A percentile compares a stretch with the other conserved stretches of the same genome.
phyloP scores from a whole-genome alignment of 1,284 basidiomycete genomes.

The Neonothopanus nambi region DNA sequence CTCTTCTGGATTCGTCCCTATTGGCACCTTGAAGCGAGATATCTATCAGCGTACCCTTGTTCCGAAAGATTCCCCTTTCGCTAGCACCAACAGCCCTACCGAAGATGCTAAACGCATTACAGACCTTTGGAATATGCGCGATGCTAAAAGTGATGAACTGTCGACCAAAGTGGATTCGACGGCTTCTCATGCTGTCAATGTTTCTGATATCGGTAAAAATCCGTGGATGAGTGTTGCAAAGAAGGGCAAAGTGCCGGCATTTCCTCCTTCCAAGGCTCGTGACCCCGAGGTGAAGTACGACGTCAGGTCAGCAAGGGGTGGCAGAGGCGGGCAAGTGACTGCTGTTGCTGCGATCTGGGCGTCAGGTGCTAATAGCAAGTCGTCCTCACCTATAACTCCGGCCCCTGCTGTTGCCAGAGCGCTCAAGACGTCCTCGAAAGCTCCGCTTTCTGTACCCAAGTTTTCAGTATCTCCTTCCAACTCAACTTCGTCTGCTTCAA shows the following conservation, averaged over 20 bases:
- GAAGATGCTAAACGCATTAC: conserved; percentile 37
- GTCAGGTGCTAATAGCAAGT: conserved; percentile 34
- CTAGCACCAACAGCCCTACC: conserved; percentile 22
- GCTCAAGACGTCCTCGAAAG: background rate
- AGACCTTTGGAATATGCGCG: conserved; percentile 36
- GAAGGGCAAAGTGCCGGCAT: conserved; percentile 26
- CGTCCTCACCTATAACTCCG: background rate
- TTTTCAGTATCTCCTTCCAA: conserved; percentile 6
- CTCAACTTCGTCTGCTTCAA: conserved; percentile 23
- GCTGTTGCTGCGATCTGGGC: conserved; percentile 77
- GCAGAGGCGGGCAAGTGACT: conserved; percentile 73
- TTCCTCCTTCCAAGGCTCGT: conserved; percentile 32
- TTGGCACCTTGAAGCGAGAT: conserved; percentile 50
- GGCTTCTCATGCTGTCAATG: conserved; percentile 30
- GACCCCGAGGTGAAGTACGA: conserved; percentile 67
- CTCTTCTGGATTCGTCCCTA: conserved; percentile 72
- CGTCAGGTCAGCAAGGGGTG: conserved; percentile 74
- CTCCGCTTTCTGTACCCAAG: conserved; percentile 2
- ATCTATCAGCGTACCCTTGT: conserved; percentile 28
- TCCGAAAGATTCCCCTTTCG: conserved; percentile 17
- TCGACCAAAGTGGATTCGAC: conserved; percentile 24
- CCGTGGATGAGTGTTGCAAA: conserved; percentile 17
- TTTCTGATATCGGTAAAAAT: conserved; percentile 24
- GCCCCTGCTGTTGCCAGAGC: background rate
- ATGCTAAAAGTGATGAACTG: conserved; percentile 16